Base-by-base conservation (phyloP, 179 eudicot genomes). In the Silene vulgaris region DNA sequence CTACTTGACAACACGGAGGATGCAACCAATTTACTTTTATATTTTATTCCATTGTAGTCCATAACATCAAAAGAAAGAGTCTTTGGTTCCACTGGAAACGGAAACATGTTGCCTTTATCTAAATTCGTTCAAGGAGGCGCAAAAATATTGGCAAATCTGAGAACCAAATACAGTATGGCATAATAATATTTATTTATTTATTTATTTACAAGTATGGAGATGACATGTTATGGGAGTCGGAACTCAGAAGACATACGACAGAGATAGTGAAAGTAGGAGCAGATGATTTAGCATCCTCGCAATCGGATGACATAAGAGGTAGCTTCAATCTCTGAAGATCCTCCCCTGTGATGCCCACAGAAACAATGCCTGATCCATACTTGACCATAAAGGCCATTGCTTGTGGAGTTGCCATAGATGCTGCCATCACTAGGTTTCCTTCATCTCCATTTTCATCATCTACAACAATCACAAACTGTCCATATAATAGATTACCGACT, bases 381-480 rank as follows among this genome's bases (percentile, higher is more conserved):
- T 80, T 95, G 5, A 95, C 76, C 88, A 92, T 78, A 65, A 92
- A 92, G 45, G 93, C 91, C 66, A 92, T 78, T 54, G 87, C 82
- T 78, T 76, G 69, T 1, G 90, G 59, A 78, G 78, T 90, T 35
- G 81, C 78, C 61, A 79, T 77, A 43, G 91, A 85, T 35, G 97
- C 99, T 37, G 93, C 91, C 95, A 95, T 89, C 16, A 89, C 86
- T 78, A 95, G 86, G 83, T 88, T 90, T 63, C 99, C 97, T 86
- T 90, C 96, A 1, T 78, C 75, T 19, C 82, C 90, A 79, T 82
- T 81, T 78, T 89, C 94, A 86, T 95, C 97, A 83, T 87, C 96
- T 79, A 90, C 97, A 71, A 90, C 97, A 77, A 92, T 86, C 84
- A 92, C 95, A 87, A 92, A 92, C 99, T 95, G 37, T 21, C 63